Evolutionary conservation across 2,329 filamentous ascomycete species (phyloP).

Genomic region (Clarireedia hainanense): DNA sequence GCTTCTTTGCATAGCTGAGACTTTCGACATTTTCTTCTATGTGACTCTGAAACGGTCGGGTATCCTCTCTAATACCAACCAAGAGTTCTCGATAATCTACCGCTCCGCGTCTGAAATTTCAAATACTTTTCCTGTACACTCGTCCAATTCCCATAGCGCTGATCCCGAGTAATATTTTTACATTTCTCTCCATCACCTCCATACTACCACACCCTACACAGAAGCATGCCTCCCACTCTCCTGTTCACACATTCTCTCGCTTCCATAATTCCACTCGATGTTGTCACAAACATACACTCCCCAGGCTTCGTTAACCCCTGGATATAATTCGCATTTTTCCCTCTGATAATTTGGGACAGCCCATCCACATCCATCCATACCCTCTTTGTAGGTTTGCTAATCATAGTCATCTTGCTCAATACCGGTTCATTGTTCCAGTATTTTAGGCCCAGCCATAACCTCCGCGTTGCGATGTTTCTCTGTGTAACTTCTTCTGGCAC

Average conservation of each 20-base stretch:
- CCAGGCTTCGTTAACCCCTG: conserved; percentile 56
- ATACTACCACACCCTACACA: conserved; percentile 51
- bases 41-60: background rate
- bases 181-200: conserved; percentile 2
- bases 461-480: conserved; percentile 51
- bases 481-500: conserved; percentile 45
- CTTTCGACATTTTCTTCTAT: background rate
- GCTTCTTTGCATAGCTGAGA: background rate
- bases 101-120: too few relatives aligned
- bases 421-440: conserved; percentile 68
- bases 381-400: conserved; percentile 61
- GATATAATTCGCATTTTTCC: conserved; percentile 51
- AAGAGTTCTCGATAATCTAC: background rate
- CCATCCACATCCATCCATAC: conserved; percentile 54
- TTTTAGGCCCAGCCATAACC: conserved; percentile 66
- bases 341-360: conserved; percentile 49
- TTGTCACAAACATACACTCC: conserved; percentile 61
- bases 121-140: background rate
- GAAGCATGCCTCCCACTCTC: conserved; percentile 57
- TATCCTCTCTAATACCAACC: background rate
- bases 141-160: conserved; percentile 3
- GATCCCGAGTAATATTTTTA: conserved; percentile 2
- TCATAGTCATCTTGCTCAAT: conserved; percentile 52
- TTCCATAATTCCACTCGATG: conserved; percentile 61
- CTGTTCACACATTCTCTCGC: conserved; percentile 63